phyloP scores from a whole-genome alignment of 2,329 filamentous ascomycete genomes.

The Cladorrhinum sp. region DNA sequence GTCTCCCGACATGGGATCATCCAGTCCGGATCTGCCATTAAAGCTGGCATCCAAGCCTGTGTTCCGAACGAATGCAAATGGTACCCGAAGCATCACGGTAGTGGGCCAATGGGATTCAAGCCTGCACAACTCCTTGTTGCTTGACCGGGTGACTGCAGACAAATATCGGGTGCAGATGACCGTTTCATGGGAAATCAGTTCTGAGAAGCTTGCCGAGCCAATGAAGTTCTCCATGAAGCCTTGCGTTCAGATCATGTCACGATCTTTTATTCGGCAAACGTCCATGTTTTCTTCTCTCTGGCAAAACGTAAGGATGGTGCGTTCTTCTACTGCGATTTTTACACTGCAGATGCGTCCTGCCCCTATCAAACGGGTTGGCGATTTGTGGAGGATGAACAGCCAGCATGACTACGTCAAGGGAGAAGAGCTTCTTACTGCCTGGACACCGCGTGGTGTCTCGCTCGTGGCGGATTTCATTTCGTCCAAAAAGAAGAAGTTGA shows the following conservation, averaged over 20 bases:
- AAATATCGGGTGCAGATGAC: conserved; percentile 88
- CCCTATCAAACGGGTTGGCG: conserved; percentile 85
- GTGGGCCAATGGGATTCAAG: conserved; percentile 97
- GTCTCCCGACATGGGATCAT: conserved; percentile 71
- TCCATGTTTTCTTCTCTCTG: conserved; percentile 86
- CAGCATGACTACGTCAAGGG: conserved; percentile 95
- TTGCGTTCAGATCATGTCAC: conserved; percentile 77
- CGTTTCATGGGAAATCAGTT: conserved; percentile 80
- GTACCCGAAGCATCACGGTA: conserved; percentile 80
- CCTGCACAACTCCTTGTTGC: conserved; percentile 81
- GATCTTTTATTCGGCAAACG: conserved; percentile 79
- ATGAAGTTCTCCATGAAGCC: conserved; percentile 84
- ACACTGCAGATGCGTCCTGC: conserved; percentile 81
- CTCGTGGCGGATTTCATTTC: conserved; percentile 84
- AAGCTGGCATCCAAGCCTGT: conserved; percentile 74
- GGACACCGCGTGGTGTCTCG: conserved; percentile 86
- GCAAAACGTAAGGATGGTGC: conserved; percentile 80
- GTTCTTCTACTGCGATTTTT: conserved; percentile 83
- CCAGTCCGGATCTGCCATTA: conserved; percentile 70
- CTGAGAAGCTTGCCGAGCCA: conserved; percentile 77
- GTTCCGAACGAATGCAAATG: conserved; percentile 83
- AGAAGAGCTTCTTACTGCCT: conserved; percentile 79
- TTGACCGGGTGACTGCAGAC: conserved; percentile 92
- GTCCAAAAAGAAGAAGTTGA: conserved; percentile 68
- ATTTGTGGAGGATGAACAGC: conserved; percentile 95